A percentile compares a stretch with the other conserved stretches of the same genome.
Conservation (phyloP, 2,329 filamentous ascomycete species). For the Pseudogymnoascus sp. region DNA sequence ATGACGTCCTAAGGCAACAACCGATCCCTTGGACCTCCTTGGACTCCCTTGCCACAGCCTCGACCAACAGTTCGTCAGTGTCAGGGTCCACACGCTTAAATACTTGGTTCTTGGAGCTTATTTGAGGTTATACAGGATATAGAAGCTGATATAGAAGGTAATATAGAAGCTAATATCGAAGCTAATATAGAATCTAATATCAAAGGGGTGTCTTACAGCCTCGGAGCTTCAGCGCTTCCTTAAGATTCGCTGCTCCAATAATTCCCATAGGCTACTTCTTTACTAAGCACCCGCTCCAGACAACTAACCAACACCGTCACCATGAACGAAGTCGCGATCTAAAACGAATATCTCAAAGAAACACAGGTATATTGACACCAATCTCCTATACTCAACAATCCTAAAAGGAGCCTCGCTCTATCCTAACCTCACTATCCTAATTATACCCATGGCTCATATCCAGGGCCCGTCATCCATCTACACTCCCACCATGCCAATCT, state of each 20-base stretch:
- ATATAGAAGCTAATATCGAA: no score
- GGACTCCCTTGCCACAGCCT: not conserved
- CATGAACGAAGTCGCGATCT: not conserved
- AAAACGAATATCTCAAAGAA: not conserved
- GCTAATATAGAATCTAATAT: no score
- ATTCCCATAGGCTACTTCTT: not conserved
- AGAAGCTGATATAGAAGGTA: no score
- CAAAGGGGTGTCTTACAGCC: no score
- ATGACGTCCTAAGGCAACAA: constrained; percentile 8
- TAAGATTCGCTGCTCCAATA: no score
- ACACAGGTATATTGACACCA: not conserved
- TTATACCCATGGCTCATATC: not conserved
- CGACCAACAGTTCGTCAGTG: not conserved
- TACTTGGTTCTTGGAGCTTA: not conserved
- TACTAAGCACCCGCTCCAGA: not conserved
- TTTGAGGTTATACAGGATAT: not conserved
- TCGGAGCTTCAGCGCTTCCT: no score
- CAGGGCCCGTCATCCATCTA: not conserved
- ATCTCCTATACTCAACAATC: not conserved
- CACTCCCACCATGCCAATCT: constrained; percentile 3
- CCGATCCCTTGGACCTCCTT: not conserved
- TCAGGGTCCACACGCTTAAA: constrained; percentile 4
- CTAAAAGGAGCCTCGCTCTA: not conserved
- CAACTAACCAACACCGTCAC: not conserved
- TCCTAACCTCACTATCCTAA: not conserved